Evolutionary conservation across 371 early-diverging fungal species (phyloP).

Genomic region (Apophysomyces trapeziformis): DNA sequence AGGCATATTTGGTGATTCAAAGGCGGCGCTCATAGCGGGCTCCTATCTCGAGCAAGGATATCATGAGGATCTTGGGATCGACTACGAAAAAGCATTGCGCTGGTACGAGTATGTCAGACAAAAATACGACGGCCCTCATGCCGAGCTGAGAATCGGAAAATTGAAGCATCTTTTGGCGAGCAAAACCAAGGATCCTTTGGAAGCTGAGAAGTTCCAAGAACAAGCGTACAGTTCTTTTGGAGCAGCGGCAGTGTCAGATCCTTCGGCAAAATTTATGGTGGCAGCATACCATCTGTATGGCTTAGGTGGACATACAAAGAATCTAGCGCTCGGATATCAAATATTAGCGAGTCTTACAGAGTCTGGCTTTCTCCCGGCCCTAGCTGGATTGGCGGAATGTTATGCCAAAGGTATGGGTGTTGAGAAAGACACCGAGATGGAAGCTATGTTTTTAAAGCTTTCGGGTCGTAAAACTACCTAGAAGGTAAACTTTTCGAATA

Average conservation of each 20-base stretch:
- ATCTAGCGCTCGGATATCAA: conserved; percentile 18
- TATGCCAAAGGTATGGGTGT: conserved; percentile 30
- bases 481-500: not conserved
- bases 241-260: conserved; percentile 10
- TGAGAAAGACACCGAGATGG: conserved; percentile 15
- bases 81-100: conserved; percentile 15
- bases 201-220: conserved; percentile 9
- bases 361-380: conserved; percentile 18
- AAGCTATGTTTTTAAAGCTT: conserved; percentile 7
- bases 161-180: conserved; percentile 23
- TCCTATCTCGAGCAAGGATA: conserved; percentile 26
- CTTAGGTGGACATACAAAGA: conserved; percentile 19
- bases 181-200: not conserved
- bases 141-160: conserved; percentile 28
- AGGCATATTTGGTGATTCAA: conserved; percentile 14
- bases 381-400: conserved; percentile 26
- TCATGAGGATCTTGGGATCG: conserved; percentile 5
- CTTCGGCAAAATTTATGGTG: conserved; percentile 27
- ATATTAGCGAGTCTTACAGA: conserved; percentile 17
- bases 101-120: conserved; percentile 22
- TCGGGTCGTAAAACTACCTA: conserved; percentile 15
- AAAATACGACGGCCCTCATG: conserved; percentile 17
- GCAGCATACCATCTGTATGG: conserved; percentile 30
- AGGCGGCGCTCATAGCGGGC: conserved; percentile 21
- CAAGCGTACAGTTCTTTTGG: conserved; percentile 24